These are phyloP conservation scores for Ganoderma meredithae DNA, from an alignment of 1,284 basidiomycete genomes.

Conservation along the genomic window DNA sequence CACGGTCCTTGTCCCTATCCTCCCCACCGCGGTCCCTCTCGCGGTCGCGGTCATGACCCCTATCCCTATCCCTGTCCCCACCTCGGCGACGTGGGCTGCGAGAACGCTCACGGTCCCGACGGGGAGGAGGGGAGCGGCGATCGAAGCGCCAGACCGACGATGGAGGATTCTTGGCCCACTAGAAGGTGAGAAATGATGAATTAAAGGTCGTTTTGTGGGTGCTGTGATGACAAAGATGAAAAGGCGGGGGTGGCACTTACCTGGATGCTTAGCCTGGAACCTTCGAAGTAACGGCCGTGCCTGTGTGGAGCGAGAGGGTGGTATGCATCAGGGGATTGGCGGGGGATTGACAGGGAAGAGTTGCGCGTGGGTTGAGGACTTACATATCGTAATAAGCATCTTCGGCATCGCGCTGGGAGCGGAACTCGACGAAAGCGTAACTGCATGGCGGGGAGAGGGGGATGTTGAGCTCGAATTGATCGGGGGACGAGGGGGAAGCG, in stretches of 20 bases:
- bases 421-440: conserved; percentile 93
- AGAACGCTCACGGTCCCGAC: conserved; percentile 51
- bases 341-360: background rate
- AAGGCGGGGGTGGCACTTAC: conserved; percentile 45
- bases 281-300: conserved; percentile 88
- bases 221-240: background rate
- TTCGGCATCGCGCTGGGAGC: conserved; percentile 83
- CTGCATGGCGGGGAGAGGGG: conserved; percentile 59
- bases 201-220: conserved; percentile 16
- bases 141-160: conserved; percentile 89
- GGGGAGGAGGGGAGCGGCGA: conserved; percentile 61
- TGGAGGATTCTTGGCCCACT: conserved; percentile 94
- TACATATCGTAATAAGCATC: conserved; percentile 93
- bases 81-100: conserved; percentile 46
- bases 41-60: conserved; percentile 43
- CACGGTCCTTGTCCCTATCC: conserved; percentile 48
- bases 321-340: conserved; percentile 19
- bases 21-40: conserved; percentile 40
- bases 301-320: conserved; percentile 47
- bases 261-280: conserved; percentile 83
- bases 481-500: conserved; percentile 36
- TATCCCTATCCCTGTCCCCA: conserved; percentile 40
- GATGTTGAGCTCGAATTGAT: conserved; percentile 72
- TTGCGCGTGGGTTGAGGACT: conserved; percentile 39
- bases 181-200: conserved; percentile 12